These are phyloP conservation scores for Colletotrichum plurivorum DNA, from an alignment of 2,329 filamentous ascomycete genomes.

Conservation along the genomic window DNA sequence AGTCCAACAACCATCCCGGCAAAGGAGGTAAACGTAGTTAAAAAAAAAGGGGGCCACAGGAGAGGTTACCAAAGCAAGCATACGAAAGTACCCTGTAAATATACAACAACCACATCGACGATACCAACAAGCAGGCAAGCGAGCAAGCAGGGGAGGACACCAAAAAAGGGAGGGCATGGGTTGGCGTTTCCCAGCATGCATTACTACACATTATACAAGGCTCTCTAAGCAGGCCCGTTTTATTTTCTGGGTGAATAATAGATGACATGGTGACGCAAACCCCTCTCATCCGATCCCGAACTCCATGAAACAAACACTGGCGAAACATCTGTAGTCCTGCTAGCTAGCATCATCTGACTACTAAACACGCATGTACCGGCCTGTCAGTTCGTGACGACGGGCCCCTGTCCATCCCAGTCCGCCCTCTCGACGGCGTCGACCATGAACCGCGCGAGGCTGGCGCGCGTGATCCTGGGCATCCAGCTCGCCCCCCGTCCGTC, in stretches of 20 bases:
- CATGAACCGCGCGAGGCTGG: slow-evolving; percentile 61
- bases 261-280: not conserved
- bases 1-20: slow-evolving; percentile 6
- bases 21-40: not conserved
- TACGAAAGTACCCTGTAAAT: slow-evolving; percentile 34
- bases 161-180: slow-evolving; percentile 30
- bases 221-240: not conserved
- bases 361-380: slow-evolving; percentile 44
- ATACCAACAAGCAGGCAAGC: slow-evolving; percentile 35
- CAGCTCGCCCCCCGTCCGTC: slow-evolving; percentile 58
- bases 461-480: slow-evolving; percentile 53
- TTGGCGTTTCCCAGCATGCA: slow-evolving; percentile 34
- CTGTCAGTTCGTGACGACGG: slow-evolving; percentile 60
- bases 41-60: slow-evolving; percentile 2
- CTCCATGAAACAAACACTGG: not conserved
- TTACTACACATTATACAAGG: slow-evolving; percentile 20
- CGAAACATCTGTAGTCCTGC: not conserved
- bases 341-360: no score
- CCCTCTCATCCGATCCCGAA: not conserved
- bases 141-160: slow-evolving; percentile 13
- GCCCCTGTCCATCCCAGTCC: slow-evolving; percentile 58
- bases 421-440: slow-evolving; percentile 57
- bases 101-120: slow-evolving; percentile 22
- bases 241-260: slow-evolving; percentile 1
- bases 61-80: not conserved